phyloP scores from a whole-genome alignment of 2,329 filamentous ascomycete species.

The Botryotinia narcissicola region DNA sequence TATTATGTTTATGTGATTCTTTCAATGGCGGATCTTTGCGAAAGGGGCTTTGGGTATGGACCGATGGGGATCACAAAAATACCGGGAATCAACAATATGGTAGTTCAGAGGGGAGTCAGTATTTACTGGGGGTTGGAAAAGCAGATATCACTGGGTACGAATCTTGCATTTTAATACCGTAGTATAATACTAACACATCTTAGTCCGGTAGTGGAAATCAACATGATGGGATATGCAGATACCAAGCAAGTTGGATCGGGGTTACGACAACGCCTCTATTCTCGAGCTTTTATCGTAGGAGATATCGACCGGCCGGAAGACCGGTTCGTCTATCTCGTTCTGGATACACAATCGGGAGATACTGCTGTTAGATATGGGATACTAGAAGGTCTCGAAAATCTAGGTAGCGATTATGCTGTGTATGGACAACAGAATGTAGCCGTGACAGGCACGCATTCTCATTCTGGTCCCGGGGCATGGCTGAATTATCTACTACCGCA shows the following conservation, averaged over 20 bases:
- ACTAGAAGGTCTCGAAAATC: slow-evolving; percentile 64
- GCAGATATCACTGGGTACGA: slow-evolving; percentile 68
- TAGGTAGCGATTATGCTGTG: slow-evolving; percentile 69
- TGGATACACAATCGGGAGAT: slow-evolving; percentile 85
- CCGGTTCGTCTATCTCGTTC: slow-evolving; percentile 80
- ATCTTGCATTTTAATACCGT: not conserved
- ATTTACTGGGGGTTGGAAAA: slow-evolving; percentile 67
- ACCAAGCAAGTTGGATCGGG: slow-evolving; percentile 79
- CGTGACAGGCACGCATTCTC: slow-evolving; percentile 88
- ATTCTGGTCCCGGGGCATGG: slow-evolving; percentile 89
- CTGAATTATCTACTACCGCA: slow-evolving; percentile 92
- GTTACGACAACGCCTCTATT: slow-evolving; percentile 82
- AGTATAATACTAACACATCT: slow-evolving; percentile 23
- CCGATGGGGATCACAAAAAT: not conserved
- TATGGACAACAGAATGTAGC: slow-evolving; percentile 83
- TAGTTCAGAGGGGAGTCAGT: slow-evolving; percentile 40
- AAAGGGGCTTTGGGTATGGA: slow-evolving; percentile 21
- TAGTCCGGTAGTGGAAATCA: slow-evolving; percentile 83
- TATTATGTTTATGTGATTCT: not conserved
- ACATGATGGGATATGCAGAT: slow-evolving; percentile 89
- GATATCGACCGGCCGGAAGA: slow-evolving; percentile 63
- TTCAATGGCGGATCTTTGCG: not conserved
- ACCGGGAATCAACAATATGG: slow-evolving; percentile 16
- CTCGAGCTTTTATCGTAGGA: slow-evolving; percentile 84
- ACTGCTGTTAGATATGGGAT: slow-evolving; percentile 88